phyloP scores from a whole-genome alignment of 23 red algal genomes.

The Gracilariopsis chorda region DNA sequence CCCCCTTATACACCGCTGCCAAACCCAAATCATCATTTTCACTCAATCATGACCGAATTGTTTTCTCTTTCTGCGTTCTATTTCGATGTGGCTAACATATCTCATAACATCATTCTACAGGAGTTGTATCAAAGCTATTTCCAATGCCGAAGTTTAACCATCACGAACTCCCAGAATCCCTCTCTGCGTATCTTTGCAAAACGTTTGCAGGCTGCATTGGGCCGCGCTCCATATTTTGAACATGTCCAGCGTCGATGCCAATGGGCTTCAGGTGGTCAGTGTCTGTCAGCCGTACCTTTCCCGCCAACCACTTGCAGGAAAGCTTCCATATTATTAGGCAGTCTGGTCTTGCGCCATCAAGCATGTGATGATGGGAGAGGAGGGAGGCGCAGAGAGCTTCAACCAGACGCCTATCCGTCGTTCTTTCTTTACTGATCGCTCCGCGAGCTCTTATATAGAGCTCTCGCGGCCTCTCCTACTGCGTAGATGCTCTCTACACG shows the following conservation, averaged over 20 bases:
- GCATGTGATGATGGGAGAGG: too few relatives aligned
- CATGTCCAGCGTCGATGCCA: not conserved
- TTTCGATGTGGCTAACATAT: slow-evolving; percentile 9
- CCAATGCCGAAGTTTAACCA: not conserved
- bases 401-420: too few relatives aligned
- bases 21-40: too few relatives aligned
- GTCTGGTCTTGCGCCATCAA: too few relatives aligned
- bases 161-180: not conserved
- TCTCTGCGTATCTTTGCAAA: not conserved
- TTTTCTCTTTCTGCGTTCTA: not conserved
- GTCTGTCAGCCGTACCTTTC: not conserved
- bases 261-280: slow-evolving; percentile 31
- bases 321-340: too few relatives aligned
- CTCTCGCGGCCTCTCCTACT: too few relatives aligned
- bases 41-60: not conserved
- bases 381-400: too few relatives aligned
- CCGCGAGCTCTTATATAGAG: too few relatives aligned
- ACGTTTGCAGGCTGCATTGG: not conserved
- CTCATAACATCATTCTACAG: slow-evolving; percentile 1
- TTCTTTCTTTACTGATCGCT: too few relatives aligned
- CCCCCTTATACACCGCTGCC: not conserved
- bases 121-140: not conserved
- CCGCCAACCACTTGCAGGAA: too few relatives aligned
- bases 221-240: not conserved
- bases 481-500: too few relatives aligned